These are phyloP conservation scores for Trichocomaceae sp. DNA, from an alignment of 2,329 filamentous ascomycete species.

Conservation along the genomic window DNA sequence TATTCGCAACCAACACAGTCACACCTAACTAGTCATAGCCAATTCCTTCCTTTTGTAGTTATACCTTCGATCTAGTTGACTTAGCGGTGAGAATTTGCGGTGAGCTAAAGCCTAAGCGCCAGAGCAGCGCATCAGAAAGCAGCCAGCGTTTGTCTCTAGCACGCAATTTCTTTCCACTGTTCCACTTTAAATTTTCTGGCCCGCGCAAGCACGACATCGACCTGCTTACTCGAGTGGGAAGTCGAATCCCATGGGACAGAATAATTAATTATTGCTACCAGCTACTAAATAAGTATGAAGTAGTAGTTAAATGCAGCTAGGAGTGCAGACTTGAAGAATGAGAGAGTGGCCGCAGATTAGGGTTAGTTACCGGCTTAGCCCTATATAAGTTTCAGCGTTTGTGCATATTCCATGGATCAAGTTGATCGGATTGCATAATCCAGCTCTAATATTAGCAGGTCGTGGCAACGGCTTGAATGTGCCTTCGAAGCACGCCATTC, in stretches of 20 bases:
- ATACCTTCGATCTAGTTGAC: not conserved
- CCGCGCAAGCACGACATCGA: not conserved
- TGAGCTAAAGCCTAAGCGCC: not conserved
- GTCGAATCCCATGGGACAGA: not conserved
- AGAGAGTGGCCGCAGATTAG: not conserved
- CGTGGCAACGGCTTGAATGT: not conserved
- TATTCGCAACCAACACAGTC: not conserved
- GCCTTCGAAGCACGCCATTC: conserved; percentile 7
- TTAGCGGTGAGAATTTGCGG: not conserved
- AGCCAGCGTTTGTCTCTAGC: not conserved
- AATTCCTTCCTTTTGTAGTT: not conserved
- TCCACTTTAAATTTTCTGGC: not conserved
- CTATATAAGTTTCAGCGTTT: too few species aligned
- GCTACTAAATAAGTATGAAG: too few species aligned
- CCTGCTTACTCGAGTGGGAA: not conserved
- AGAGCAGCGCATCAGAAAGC: not conserved
- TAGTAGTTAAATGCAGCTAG: not conserved
- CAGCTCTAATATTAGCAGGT: not conserved
- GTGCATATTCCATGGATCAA: not conserved
- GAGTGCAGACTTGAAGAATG: too few species aligned
- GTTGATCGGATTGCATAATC: not conserved
- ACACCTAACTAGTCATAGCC: not conserved
- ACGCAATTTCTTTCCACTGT: not conserved
- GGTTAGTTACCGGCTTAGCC: too few species aligned
- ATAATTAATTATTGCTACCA: not conserved